Evolutionary conservation across 2,329 filamentous ascomycete genomes (phyloP).

Genomic region (Diaporthe vaccinii): DNA sequence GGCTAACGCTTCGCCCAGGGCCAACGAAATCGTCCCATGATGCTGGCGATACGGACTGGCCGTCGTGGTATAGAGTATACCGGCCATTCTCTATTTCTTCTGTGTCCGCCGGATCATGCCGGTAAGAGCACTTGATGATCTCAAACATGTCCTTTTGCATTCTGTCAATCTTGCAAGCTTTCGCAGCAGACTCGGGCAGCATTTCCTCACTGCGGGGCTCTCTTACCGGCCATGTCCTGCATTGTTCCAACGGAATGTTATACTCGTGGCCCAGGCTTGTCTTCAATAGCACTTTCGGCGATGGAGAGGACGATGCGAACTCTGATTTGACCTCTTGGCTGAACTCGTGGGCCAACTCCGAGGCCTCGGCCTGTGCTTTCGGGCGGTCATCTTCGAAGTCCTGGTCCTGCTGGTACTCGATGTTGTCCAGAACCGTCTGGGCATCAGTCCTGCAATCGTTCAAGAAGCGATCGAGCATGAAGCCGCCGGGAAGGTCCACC

Average conservation of each 20-base stretch:
- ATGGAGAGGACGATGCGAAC: neutral
- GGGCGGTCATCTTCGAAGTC: neutral
- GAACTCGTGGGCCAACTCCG: too few relatives aligned
- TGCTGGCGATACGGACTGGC: neutral
- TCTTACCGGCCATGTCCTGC: constrained; percentile 29
- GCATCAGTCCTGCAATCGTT: constrained; percentile 17
- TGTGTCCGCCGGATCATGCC: neutral
- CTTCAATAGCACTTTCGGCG: neutral
- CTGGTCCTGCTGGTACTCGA: constrained; percentile 7
- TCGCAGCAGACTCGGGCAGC: neutral
- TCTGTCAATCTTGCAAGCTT: neutral
- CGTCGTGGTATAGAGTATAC: neutral
- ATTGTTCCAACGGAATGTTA: constrained; percentile 13
- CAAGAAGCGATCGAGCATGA: constrained; percentile 21
- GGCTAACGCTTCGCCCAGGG: neutral
- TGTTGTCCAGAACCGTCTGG: constrained; percentile 9
- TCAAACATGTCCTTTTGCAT: constrained; percentile 4
- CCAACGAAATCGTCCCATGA: neutral
- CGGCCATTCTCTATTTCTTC: neutral
- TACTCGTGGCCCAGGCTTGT: neutral
- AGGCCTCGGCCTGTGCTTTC: neutral
- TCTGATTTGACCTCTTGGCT: too few relatives aligned
- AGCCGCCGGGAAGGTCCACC: neutral
- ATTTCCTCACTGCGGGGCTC: neutral
- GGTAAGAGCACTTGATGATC: constrained; percentile 11